Conservation (phyloP, 2,329 filamentous ascomycete species). For the Fusarium praegraminearum region DNA sequence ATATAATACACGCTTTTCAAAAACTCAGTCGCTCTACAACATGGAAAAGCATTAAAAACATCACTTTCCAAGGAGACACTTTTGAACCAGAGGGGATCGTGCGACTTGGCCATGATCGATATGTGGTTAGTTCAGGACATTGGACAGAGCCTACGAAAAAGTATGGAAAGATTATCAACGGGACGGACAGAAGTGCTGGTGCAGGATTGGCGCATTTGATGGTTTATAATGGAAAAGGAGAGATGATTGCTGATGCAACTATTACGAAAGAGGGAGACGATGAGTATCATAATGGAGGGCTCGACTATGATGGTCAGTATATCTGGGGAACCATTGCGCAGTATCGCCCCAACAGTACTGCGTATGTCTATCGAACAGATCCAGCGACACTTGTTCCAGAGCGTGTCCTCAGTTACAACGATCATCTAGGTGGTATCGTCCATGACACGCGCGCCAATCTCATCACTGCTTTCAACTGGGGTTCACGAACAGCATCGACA, state of each 20-base stretch:
- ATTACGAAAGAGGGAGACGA: conserved; percentile 54
- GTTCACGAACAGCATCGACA: conserved; percentile 55
- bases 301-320: conserved; percentile 61
- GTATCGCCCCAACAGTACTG: conserved; percentile 62
- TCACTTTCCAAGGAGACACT: conserved; percentile 59
- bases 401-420: conserved; percentile 52
- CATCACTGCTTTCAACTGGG: conserved; percentile 61
- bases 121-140: conserved; percentile 59
- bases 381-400: conserved; percentile 53
- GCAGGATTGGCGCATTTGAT: conserved; percentile 60
- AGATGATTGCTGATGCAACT: conserved; percentile 58
- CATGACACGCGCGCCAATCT: conserved; percentile 53
- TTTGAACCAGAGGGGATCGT: conserved; percentile 64
- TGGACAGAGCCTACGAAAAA: conserved; percentile 56
- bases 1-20: conserved; percentile 54
- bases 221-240: conserved; percentile 58
- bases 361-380: conserved; percentile 56
- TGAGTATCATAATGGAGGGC: conserved; percentile 61
- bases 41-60: conserved; percentile 58
- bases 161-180: conserved; percentile 61
- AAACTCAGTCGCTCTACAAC: conserved; percentile 54
- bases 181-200: conserved; percentile 61
- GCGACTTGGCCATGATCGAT: conserved; percentile 57
- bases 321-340: conserved; percentile 62
- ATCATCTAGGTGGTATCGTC: conserved; percentile 62